These are phyloP conservation scores for Paxillus ammoniavirescens DNA, from an alignment of 768 basidiomycete species.

Conservation along the genomic window DNA sequence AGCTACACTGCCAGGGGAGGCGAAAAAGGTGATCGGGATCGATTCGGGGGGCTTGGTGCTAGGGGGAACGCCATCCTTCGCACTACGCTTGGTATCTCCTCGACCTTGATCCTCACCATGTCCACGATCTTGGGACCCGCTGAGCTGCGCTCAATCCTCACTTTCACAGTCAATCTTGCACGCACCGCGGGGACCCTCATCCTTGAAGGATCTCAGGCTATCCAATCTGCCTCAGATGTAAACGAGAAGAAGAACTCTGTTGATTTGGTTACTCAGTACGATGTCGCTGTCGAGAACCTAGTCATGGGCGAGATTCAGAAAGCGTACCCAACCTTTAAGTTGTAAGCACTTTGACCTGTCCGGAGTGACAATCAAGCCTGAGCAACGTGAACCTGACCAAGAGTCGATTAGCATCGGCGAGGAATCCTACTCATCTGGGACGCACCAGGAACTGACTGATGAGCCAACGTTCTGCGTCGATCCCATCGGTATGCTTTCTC, in stretches of 20 bases:
- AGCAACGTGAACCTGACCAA: neutral
- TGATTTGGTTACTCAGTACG: conserved; percentile 93
- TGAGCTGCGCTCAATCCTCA: conserved; percentile 61
- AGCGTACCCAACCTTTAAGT: conserved; percentile 74
- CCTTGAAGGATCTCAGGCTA: conserved; percentile 72
- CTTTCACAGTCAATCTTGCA: conserved; percentile 71
- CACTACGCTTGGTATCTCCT: neutral
- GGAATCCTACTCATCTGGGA: conserved; percentile 84
- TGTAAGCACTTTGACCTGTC: conserved; percentile 51
- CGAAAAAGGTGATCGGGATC: too few species aligned
- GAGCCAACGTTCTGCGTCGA: conserved; percentile 96
- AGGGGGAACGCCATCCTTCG: too few species aligned
- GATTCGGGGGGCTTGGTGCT: too few species aligned
- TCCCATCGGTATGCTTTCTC: conserved; percentile 69
- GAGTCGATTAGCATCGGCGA: conserved; percentile 75
- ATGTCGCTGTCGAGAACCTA: conserved; percentile 85
- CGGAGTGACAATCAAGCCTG: neutral
- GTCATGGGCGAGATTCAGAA: conserved; percentile 66
- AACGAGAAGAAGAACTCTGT: conserved; percentile 92
- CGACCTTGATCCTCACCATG: conserved; percentile 24
- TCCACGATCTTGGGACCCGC: conserved; percentile 28
- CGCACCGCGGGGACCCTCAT: conserved; percentile 74
- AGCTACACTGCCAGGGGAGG: too few species aligned
- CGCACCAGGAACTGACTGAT: conserved; percentile 68
- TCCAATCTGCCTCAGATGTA: conserved; percentile 56